Conservation (phyloP, 2,329 filamentous ascomycete genomes). For the Corniculantispora saksenae region DNA sequence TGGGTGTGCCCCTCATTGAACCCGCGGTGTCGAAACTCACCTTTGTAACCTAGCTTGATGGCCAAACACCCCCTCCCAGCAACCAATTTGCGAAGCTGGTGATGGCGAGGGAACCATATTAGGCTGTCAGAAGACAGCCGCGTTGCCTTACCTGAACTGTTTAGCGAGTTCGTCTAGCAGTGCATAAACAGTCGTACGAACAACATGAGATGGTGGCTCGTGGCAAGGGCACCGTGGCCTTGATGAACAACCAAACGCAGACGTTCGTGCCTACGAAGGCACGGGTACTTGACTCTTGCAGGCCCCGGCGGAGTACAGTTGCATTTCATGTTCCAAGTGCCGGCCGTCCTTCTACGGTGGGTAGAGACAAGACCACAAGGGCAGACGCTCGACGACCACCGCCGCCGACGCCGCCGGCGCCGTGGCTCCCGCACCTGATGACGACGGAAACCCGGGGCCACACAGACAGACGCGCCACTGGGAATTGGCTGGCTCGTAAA, state of each 20-base stretch:
- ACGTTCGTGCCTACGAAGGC: background rate
- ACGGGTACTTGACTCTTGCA: background rate
- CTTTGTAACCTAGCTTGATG: background rate
- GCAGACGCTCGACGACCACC: background rate
- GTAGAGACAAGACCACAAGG: background rate
- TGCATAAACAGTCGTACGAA: too few species aligned
- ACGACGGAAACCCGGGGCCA: background rate
- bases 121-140: too few species aligned
- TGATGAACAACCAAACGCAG: background rate
- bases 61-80: background rate
- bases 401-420: background rate
- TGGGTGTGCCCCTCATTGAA: background rate
- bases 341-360: background rate
- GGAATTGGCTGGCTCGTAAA: background rate
- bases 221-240: too few species aligned
- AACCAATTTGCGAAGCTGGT: background rate
- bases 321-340: conserved; percentile 7
- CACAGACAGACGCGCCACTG: background rate
- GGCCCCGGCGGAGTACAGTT: background rate
- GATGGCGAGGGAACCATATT: too few species aligned
- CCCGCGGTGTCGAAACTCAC: background rate
- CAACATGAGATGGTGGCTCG: too few species aligned
- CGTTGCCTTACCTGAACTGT: too few species aligned
- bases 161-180: too few species aligned
- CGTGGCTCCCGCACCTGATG: conserved; percentile 3